Evolutionary conservation across 495 filamentous ascomycete genomes (phyloP).

Genomic region (Neurospora sublineolata): DNA sequence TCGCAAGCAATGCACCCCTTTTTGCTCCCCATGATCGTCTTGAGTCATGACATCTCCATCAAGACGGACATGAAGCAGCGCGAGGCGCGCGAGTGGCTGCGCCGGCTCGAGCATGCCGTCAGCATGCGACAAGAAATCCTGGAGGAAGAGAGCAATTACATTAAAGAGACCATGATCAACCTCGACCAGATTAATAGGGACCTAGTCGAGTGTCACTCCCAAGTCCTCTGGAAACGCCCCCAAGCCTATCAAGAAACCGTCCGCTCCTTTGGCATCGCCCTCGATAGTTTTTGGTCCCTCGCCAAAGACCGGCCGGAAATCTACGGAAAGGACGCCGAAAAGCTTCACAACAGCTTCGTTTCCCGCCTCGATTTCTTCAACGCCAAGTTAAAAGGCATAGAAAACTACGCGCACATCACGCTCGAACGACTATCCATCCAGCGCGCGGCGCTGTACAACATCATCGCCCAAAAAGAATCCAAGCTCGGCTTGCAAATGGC

Average conservation of each 20-base stretch:
- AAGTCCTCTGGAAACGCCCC: slow-evolving; percentile 47
- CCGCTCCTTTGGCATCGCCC: slow-evolving; percentile 27
- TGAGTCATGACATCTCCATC: slow-evolving; percentile 36
- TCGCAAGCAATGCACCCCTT: slow-evolving; percentile 39
- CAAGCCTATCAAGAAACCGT: slow-evolving; percentile 46
- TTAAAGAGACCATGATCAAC: slow-evolving; percentile 37
- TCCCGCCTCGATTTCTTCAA: slow-evolving; percentile 42
- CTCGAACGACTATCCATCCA: slow-evolving; percentile 42
- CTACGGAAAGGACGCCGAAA: slow-evolving; percentile 18
- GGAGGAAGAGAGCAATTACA: slow-evolving; percentile 32
- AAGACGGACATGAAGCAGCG: slow-evolving; percentile 44
- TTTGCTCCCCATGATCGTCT: slow-evolving; percentile 41
- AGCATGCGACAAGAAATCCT: slow-evolving; percentile 44
- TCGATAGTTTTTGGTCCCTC: slow-evolving; percentile 29
- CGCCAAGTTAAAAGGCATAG: slow-evolving; percentile 43
- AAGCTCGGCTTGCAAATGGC: slow-evolving; percentile 47
- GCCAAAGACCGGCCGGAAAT: slow-evolving; percentile 2
- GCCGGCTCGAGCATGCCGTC: slow-evolving; percentile 44
- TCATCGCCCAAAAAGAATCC: slow-evolving; percentile 46
- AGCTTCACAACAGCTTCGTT: slow-evolving; percentile 33
- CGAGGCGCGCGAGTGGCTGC: slow-evolving; percentile 43
- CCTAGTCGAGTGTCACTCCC: slow-evolving; percentile 45
- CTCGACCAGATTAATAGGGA: slow-evolving; percentile 44
- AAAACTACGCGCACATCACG: slow-evolving; percentile 44
- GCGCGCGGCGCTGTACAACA: slow-evolving; percentile 44